These are phyloP conservation scores for Colletotrichum sp. DNA, from an alignment of 2,329 filamentous ascomycete species.

Conservation along the genomic window DNA sequence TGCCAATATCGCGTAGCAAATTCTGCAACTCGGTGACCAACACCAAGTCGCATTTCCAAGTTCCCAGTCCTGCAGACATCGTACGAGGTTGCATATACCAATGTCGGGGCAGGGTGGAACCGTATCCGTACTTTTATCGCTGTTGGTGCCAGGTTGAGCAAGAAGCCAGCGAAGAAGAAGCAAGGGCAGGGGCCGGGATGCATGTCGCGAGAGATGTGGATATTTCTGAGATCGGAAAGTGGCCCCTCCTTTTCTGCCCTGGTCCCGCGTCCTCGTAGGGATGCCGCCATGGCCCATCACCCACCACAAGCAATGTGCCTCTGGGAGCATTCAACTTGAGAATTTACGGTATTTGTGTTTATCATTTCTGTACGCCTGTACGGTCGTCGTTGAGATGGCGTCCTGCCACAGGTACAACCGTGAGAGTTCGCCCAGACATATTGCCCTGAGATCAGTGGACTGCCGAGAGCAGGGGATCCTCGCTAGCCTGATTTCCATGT, in stretches of 20 bases:
- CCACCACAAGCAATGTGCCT: not conserved
- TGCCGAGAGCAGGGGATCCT: not conserved
- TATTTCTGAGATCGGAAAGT: not conserved
- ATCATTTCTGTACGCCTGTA: not conserved
- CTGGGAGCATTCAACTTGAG: not conserved
- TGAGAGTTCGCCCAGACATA: fast-evolving
- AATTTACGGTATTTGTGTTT: not conserved
- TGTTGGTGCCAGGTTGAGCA: not conserved
- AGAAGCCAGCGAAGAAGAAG: not conserved
- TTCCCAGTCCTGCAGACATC: not conserved
- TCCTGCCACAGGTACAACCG: not conserved
- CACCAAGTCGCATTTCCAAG: not conserved
- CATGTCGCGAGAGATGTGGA: not conserved
- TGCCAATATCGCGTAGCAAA: not conserved
- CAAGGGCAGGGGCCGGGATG: not conserved
- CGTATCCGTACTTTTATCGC: not conserved
- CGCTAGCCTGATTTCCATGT: not conserved
- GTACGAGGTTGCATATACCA: not conserved
- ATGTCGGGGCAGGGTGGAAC: not conserved
- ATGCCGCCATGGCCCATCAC: not conserved
- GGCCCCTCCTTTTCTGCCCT: not conserved
- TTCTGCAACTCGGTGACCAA: not conserved
- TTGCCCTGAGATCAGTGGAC: not conserved
- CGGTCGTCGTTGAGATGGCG: not conserved
- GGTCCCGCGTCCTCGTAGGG: not conserved